Percentiles rank a stretch among this genome's conserved stretches.
Evolutionary conservation across 2,329 filamentous ascomycete genomes (phyloP).

Genomic region (Fusarium paranaense): DNA sequence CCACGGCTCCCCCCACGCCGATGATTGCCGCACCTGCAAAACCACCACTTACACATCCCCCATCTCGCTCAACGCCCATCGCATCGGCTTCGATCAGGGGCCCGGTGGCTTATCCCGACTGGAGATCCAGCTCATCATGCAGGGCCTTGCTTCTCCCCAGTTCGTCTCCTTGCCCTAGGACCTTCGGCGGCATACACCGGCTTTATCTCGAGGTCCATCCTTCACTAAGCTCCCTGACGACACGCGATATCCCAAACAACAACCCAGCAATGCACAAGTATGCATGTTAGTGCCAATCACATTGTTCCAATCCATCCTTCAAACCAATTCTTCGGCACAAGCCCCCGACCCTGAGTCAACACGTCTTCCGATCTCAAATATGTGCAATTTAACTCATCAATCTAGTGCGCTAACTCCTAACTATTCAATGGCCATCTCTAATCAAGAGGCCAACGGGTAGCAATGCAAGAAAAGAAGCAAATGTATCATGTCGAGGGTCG

Average conservation of each 20-base stretch:
- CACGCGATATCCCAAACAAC: background rate
- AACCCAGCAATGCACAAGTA: background rate
- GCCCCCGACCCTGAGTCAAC: background rate
- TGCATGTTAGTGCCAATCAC: background rate
- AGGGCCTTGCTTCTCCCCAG: background rate
- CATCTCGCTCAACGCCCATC: background rate
- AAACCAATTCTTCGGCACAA: background rate
- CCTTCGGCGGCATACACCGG: conserved; percentile 28
- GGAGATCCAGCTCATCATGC: conserved; percentile 8
- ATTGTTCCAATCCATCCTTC: background rate
- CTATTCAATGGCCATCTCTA: background rate
- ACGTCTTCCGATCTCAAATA: background rate
- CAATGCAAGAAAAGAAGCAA: conserved; percentile 1
- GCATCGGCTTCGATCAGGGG: background rate
- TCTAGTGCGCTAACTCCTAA: conserved; percentile 9
- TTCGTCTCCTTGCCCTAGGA: background rate
- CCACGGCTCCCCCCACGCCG: conserved; percentile 24
- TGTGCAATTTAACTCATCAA: conserved; percentile 7
- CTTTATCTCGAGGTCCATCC: conserved; percentile 10
- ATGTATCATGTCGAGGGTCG: background rate
- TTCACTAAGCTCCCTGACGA: background rate
- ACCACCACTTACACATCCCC: background rate
- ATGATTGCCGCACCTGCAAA: conserved; percentile 28
- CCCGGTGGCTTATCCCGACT: background rate
- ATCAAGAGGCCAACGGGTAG: background rate